These are phyloP conservation scores for Grammothele lineata DNA, from an alignment of 768 basidiomycete species.

Conservation along the genomic window DNA sequence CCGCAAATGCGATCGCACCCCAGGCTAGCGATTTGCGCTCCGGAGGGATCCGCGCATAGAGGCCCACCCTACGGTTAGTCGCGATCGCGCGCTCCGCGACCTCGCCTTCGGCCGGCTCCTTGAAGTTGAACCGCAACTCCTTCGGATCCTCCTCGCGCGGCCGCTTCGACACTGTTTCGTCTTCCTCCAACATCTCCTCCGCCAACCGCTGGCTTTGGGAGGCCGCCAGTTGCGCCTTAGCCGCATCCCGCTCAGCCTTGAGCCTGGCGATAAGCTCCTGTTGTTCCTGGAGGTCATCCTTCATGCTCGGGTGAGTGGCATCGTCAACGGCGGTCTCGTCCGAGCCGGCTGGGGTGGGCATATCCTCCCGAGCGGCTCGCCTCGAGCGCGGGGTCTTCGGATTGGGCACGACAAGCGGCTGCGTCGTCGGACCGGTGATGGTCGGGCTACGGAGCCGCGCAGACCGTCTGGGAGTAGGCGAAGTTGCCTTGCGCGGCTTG, in stretches of 20 bases:
- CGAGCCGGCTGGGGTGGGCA: conserved; percentile 46
- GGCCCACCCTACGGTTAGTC: conserved; percentile 59
- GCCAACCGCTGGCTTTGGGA: conserved; percentile 31
- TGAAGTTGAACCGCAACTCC: conserved; percentile 57
- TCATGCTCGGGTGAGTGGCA: conserved; percentile 59
- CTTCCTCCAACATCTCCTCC: conserved; percentile 16
- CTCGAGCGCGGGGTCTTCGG: conserved; percentile 28
- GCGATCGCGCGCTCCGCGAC: conserved; percentile 50
- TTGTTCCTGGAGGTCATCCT: conserved; percentile 73
- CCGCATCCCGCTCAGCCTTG: conserved; percentile 55
- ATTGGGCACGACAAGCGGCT: conserved; percentile 29
- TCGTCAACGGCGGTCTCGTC: conserved; percentile 65
- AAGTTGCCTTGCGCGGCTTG: conserved; percentile 15
- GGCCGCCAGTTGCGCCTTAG: conserved; percentile 24
- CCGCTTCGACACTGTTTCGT: conserved; percentile 38
- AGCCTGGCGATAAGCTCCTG: conserved; percentile 69
- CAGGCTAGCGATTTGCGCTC: conserved; percentile 74
- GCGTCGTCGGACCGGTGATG: conserved; percentile 32
- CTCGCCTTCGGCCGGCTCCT: conserved; percentile 51
- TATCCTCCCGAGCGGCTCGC: conserved; percentile 33
- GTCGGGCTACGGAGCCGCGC: conserved; percentile 39
- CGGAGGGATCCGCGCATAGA: conserved; percentile 51
- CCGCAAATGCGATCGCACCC: conserved; percentile 81
- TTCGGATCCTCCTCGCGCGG: conserved; percentile 53
- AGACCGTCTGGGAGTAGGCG: conserved; percentile 36